These are phyloP conservation scores for Candida anutae DNA, from an alignment of 1,139 yeast species.

Conservation along the genomic window DNA sequence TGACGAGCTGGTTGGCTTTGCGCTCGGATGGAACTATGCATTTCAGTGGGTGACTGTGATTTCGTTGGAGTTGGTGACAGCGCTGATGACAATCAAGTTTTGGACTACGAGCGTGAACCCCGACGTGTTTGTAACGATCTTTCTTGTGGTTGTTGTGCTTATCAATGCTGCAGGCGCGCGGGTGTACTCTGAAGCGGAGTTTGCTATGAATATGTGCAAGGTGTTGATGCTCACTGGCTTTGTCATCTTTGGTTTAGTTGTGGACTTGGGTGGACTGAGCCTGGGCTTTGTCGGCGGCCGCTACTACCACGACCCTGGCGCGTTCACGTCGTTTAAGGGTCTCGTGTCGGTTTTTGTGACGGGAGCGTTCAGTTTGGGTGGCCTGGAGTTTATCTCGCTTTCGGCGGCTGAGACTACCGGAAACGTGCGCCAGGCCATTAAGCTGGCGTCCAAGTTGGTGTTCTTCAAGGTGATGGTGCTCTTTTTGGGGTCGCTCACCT, in stretches of 20 bases:
- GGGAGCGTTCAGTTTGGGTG: constrained; percentile 32
- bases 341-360: constrained; percentile 32
- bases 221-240: constrained; percentile 17
- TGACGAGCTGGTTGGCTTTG: constrained; percentile 28
- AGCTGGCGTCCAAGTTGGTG: constrained; percentile 16
- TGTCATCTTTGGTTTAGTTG: constrained; percentile 21
- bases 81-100: constrained; percentile 27
- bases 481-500: constrained; percentile 16
- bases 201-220: constrained; percentile 16
- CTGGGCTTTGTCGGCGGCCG: constrained; percentile 20
- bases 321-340: constrained; percentile 31
- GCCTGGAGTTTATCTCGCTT: constrained; percentile 19
- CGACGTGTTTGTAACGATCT: constrained; percentile 23
- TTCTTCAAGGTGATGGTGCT: constrained; percentile 15
- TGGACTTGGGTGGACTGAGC: constrained; percentile 22
- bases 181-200: constrained; percentile 28
- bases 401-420: constrained; percentile 16
- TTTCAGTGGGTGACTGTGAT: constrained; percentile 29
- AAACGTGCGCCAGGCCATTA: constrained; percentile 16
- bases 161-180: constrained; percentile 21
- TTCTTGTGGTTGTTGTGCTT: constrained; percentile 15
- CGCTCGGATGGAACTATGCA: constrained; percentile 31
- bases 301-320: constrained; percentile 23
- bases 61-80: constrained; percentile 30
- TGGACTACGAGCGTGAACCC: constrained; percentile 21